Evolutionary conservation across 2,329 filamentous ascomycete species (phyloP), one percentile per base, ranked within the genome.

Genomic region (Coniella lustricola): DNA sequence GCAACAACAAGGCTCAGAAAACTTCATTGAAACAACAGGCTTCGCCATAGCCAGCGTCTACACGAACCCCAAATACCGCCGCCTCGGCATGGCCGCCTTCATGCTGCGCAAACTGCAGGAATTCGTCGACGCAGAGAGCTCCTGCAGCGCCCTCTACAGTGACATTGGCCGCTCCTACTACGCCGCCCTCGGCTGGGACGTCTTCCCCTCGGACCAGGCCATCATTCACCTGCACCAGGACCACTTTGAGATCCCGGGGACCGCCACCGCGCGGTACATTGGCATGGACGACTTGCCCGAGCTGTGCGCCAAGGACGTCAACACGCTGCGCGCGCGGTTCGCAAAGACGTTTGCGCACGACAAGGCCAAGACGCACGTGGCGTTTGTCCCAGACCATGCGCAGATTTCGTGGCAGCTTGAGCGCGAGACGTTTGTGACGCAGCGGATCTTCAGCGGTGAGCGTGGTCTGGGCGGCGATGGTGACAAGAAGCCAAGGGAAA

Each of bases 81-180:
- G 56, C 29, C 49, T 57, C 7, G 66, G 67, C 21, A 63, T 67
- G 59, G 67, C 66, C 1, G 61, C 59, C n/a, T 53, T 55, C 49
- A 60, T 70, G 48, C 54, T 70, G 34, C 56, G 46, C 35, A 54
- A 54, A n/a, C 51, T 68, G 2, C 62, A 64, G 46, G 54, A 64
- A 37, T 51, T 51, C n/a, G 61, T 69, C 53, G 65, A 69, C 48
- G 14, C 43, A 32, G 56, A 59, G n/a, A 56, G 61, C 48, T 61
- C 59, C 33, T 65, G 61, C 52, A 67, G 64, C 40, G 57, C 63
- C 10, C 51, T 69, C 22, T 68, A 64, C 56, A 67, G 64, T 54
- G 63, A 63, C 42, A 56, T 59, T 29, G 58, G 62, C 31, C 56
- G 59, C n/a, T 52, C 55, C 3, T 62, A 66, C 52, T 68, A 65